These are phyloP conservation scores for Leccinum variicolor DNA, from an alignment of 768 basidiomycete species.

Conservation along the genomic window DNA sequence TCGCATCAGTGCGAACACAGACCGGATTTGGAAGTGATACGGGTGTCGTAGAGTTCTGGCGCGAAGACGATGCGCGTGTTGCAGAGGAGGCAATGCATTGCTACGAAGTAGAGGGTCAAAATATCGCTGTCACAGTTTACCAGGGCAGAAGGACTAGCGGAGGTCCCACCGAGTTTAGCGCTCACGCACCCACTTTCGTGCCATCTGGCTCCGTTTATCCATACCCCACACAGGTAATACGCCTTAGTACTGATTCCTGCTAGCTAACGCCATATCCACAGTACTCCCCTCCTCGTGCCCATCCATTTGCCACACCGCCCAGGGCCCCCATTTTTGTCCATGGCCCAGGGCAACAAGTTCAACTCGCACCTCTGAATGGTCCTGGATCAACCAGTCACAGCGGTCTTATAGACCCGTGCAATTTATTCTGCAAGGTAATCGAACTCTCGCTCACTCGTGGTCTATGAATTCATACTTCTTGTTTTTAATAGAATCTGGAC, in stretches of 20 bases:
- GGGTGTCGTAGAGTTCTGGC: constrained; percentile 82
- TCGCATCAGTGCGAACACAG: constrained; percentile 72
- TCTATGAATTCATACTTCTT: constrained; percentile 1
- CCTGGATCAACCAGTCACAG: constrained; percentile 83
- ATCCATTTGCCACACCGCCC: constrained; percentile 42
- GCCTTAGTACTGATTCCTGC: constrained; percentile 1
- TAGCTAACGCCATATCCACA: constrained; percentile 19
- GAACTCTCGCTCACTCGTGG: constrained; percentile 8
- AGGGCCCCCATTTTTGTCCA: constrained; percentile 59
- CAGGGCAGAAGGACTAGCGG: constrained; percentile 60
- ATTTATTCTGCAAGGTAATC: constrained; percentile 79
- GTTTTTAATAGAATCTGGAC: constrained; percentile 66
- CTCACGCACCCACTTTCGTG: constrained; percentile 72
- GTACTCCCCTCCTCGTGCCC: constrained; percentile 69
- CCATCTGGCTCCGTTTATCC: constrained; percentile 64
- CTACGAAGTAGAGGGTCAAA: constrained; percentile 77
- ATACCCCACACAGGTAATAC: constrained; percentile 57
- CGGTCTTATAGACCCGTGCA: constrained; percentile 87
- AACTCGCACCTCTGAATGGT: constrained; percentile 68
- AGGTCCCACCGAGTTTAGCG: constrained; percentile 61
- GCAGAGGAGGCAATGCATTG: constrained; percentile 85
- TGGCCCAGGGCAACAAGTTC: constrained; percentile 89
- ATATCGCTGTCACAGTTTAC: constrained; percentile 80
- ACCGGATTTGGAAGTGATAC: constrained; percentile 76
- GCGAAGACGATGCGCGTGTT: constrained; percentile 75